Evolutionary conservation across 495 filamentous ascomycete genomes (phyloP).

Genomic region (Hypoxylon lienhwacheense): DNA sequence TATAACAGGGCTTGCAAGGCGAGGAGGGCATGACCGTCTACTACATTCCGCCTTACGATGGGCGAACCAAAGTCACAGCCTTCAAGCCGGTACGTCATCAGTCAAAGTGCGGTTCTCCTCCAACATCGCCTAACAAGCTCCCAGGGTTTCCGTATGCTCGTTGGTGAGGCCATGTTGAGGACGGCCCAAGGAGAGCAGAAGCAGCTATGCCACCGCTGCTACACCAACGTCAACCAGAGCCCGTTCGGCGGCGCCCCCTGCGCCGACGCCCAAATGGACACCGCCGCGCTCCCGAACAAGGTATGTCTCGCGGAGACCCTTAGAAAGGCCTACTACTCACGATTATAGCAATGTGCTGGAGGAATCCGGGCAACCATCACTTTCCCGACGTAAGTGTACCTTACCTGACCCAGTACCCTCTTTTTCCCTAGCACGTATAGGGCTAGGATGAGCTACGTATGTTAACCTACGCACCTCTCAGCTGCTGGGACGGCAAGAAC

Average conservation of each 20-base stretch:
- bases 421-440: background rate
- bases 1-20: constrained; percentile 40
- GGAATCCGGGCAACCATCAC: constrained; percentile 54
- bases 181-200: constrained; percentile 32
- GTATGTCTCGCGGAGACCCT: constrained; percentile 32
- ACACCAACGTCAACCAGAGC: constrained; percentile 42
- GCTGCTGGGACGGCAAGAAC: constrained; percentile 54
- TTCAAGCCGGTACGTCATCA: constrained; percentile 44
- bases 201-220: constrained; percentile 36
- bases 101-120: background rate
- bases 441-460: constrained; percentile 1
- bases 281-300: constrained; percentile 43
- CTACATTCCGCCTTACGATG: constrained; percentile 47
- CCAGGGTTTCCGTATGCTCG: constrained; percentile 49
- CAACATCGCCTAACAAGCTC: constrained; percentile 9
- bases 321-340: background rate
- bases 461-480: constrained; percentile 15
- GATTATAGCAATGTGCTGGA: constrained; percentile 42
- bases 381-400: constrained; percentile 46
- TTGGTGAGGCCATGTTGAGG: constrained; percentile 38
- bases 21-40: constrained; percentile 50
- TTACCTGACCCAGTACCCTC: background rate
- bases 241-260: constrained; percentile 56
- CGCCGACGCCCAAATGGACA: constrained; percentile 46
- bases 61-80: constrained; percentile 45